Evolutionary conservation across 148 eudicot genomes (phyloP).

Genomic region (Bassia scoparia): DNA sequence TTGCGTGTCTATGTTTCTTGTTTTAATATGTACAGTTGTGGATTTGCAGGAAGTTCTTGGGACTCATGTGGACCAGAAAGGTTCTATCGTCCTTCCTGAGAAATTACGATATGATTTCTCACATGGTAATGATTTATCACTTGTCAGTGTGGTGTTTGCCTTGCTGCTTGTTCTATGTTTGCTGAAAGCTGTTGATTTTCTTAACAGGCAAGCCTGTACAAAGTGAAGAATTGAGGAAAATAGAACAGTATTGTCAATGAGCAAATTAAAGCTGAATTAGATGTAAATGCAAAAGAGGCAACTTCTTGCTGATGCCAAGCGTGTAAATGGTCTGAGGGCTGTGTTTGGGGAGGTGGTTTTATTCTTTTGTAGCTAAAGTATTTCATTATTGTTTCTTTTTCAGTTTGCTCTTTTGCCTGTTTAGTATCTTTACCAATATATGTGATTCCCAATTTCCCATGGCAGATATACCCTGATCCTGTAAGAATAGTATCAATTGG

Average conservation of each 20-base stretch:
- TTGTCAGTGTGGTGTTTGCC: background rate
- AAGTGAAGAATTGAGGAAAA: constrained; percentile 70
- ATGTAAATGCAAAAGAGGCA: constrained; percentile 77
- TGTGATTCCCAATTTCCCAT: background rate
- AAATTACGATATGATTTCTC: constrained; percentile 94
- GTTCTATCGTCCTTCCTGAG: constrained; percentile 95
- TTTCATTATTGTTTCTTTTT: too few relatives aligned
- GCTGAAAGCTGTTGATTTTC: constrained; percentile 2
- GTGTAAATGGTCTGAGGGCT: constrained; percentile 82
- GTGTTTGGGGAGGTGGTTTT: constrained; percentile 90
- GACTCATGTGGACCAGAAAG: constrained; percentile 91
- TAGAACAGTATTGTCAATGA: constrained; percentile 83
- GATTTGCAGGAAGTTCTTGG: constrained; percentile 85
- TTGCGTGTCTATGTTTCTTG: background rate
- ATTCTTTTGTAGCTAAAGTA: too few relatives aligned
- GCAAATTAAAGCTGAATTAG: constrained; percentile 80
- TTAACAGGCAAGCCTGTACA: constrained; percentile 81
- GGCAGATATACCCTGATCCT: constrained; percentile 95
- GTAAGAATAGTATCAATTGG: constrained; percentile 92
- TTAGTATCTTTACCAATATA: background rate
- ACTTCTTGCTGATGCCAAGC: constrained; percentile 77
- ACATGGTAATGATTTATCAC: constrained; percentile 50
- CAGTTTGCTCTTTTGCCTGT: background rate
- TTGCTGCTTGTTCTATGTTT: background rate
- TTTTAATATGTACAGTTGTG: constrained; percentile 9